Evolutionary conservation across 805 yeast genomes (phyloP).

Genomic region (Starmera amethionina): DNA sequence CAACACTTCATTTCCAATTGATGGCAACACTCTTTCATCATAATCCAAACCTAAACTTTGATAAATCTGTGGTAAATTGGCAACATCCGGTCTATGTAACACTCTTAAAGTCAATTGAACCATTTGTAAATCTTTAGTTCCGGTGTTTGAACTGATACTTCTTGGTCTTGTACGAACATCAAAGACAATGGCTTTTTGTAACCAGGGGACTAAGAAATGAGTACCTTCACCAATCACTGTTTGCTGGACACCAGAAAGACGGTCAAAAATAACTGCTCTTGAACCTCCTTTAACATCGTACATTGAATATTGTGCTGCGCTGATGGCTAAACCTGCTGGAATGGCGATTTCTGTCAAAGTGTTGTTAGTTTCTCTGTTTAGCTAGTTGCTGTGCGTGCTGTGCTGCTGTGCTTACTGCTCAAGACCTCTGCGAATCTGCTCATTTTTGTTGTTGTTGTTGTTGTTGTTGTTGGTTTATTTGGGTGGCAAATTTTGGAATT

Average conservation of each 20-base stretch:
- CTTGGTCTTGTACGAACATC: slow-evolving; percentile 96
- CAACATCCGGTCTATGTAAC: slow-evolving; percentile 87
- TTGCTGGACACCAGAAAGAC: slow-evolving; percentile 80
- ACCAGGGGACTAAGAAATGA: slow-evolving; percentile 92
- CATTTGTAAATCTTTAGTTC: slow-evolving; percentile 94
- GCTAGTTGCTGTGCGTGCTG: too few relatives aligned
- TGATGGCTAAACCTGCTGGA: slow-evolving; percentile 59
- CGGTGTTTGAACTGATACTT: slow-evolving; percentile 88
- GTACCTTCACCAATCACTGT: slow-evolving; percentile 95
- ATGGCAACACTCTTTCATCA: slow-evolving; percentile 89
- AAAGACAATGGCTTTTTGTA: slow-evolving; percentile 80
- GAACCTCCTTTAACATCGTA: slow-evolving; percentile 96
- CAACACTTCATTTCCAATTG: slow-evolving; percentile 85
- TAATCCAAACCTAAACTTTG: slow-evolving; percentile 89
- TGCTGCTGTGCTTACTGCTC: slow-evolving; percentile 3
- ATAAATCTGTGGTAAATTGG: slow-evolving; percentile 73
- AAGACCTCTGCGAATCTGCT: neutral
- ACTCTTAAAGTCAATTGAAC: slow-evolving; percentile 90
- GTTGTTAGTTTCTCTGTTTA: slow-evolving; percentile 15
- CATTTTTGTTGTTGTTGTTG: slow-evolving; percentile 2
- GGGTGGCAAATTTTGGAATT: too few relatives aligned
- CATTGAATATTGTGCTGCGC: slow-evolving; percentile 73
- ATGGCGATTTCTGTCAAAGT: slow-evolving; percentile 39
- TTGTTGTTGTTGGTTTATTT: too few relatives aligned
- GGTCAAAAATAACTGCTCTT: slow-evolving; percentile 91